A percentile compares a stretch with the other conserved stretches of the same genome.
Conservation (phyloP, 2,329 filamentous ascomycete genomes). For the Monosporascus sp. region DNA sequence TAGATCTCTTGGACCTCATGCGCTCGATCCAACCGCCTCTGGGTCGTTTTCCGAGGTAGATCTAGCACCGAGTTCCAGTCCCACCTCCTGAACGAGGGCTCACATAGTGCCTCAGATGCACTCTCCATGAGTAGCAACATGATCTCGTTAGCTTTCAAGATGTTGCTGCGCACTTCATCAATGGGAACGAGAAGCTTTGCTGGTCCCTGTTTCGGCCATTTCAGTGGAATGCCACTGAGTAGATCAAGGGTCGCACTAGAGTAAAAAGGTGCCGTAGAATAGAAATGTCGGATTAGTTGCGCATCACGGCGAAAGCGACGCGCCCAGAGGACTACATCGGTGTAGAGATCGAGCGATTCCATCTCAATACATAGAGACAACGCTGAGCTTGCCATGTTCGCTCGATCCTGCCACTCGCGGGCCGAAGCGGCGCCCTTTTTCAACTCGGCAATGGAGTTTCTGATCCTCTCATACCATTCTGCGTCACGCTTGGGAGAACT, state of each 20-base stretch:
- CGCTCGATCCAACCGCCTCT: not conserved
- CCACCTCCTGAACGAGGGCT: not conserved
- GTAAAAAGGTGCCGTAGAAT: not conserved
- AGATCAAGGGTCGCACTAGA: conserved; percentile 6
- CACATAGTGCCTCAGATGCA: not conserved
- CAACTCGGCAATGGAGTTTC: too few species aligned
- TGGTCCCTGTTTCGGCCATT: not conserved
- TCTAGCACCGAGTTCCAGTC: not conserved
- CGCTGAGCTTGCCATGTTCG: not conserved
- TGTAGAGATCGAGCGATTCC: conserved; percentile 9
- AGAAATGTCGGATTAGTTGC: conserved; percentile 1
- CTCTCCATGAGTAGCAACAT: conserved; percentile 8
- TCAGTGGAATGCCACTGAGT: conserved; percentile 5
- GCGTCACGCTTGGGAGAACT: too few species aligned
- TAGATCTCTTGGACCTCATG: not conserved
- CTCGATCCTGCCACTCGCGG: too few species aligned
- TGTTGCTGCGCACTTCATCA: not conserved
- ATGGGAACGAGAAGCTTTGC: not conserved
- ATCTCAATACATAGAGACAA: conserved; percentile 9
- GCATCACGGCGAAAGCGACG: conserved; percentile 9
- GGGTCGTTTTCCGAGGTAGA: not conserved
- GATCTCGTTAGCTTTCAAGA: conserved; percentile 9
- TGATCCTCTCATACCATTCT: too few species aligned
- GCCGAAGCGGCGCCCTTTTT: too few species aligned
- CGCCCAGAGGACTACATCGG: conserved; percentile 11